Conservation (phyloP, 257 asterid species). For the Nicotiana otophora region DNA sequence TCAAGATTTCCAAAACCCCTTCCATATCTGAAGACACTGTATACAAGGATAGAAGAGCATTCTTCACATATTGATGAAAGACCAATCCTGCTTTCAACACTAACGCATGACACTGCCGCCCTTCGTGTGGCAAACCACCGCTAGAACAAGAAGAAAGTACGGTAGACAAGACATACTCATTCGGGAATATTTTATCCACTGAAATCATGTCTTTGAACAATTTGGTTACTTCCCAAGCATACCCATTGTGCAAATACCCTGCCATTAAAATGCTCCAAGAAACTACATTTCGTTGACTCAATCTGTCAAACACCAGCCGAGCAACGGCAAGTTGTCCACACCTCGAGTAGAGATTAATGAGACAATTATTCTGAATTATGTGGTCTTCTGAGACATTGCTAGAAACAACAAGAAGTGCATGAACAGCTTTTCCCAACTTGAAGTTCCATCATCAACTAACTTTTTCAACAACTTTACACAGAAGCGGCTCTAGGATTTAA, state of each 20-base stretch:
- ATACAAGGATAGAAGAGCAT: constrained; percentile 61
- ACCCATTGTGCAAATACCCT: constrained; percentile 53
- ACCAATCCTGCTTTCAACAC: constrained; percentile 65
- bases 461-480: constrained; percentile 44
- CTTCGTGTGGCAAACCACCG: constrained; percentile 47
- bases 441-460: constrained; percentile 42
- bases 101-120: constrained; percentile 69
- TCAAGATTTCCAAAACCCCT: constrained; percentile 45
- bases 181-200: constrained; percentile 40
- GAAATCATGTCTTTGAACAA: constrained; percentile 45
- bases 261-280: constrained; percentile 76
- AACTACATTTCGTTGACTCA: constrained; percentile 62
- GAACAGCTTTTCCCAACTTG: constrained; percentile 51
- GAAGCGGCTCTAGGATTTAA: too few species aligned
- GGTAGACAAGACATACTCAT: constrained; percentile 59
- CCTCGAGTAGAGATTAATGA: constrained; percentile 54
- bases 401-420: constrained; percentile 59
- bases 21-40: constrained; percentile 35
- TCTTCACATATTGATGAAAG: constrained; percentile 59
- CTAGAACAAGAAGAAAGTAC: constrained; percentile 65
- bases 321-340: constrained; percentile 52
- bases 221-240: constrained; percentile 34
- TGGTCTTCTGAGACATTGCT: constrained; percentile 35
- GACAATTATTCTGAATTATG: constrained; percentile 50
- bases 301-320: constrained; percentile 59